Percentiles rank a stretch among this genome's conserved stretches.
Conservation (phyloP, 108 stramenopile species). For the Bacterosira constricta region DNA sequence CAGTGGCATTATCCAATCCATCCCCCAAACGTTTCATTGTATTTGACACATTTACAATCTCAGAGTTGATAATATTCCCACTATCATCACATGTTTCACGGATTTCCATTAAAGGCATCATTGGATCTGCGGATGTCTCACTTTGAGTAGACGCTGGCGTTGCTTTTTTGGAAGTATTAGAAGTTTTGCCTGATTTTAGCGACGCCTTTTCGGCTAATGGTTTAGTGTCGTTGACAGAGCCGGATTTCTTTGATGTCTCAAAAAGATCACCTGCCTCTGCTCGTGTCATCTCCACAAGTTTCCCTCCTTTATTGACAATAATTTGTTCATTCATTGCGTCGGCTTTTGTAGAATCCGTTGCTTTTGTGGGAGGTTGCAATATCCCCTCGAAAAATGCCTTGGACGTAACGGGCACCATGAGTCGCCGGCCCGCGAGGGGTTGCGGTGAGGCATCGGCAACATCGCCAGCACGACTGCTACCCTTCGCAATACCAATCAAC, state of each 20-base stretch:
- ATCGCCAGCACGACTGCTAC: not conserved
- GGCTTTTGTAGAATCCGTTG: not conserved
- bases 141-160: not conserved
- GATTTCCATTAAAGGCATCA: constrained; percentile 43
- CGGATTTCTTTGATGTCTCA: constrained; percentile 1
- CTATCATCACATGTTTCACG: constrained; percentile 37
- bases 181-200: no score
- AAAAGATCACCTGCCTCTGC: constrained; percentile 20
- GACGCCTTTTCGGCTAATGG: no score
- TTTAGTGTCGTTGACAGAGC: not conserved
- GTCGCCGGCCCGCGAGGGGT: constrained; percentile 23
- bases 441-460: not conserved
- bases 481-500: constrained; percentile 9
- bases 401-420: constrained; percentile 43
- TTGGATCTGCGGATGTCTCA: not conserved
- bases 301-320: constrained; percentile 10
- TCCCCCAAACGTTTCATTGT: constrained; percentile 37
- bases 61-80: constrained; percentile 22
- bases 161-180: not conserved
- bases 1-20: constrained; percentile 8
- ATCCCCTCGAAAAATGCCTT: constrained; percentile 49
- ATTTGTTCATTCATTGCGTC: not conserved
- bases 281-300: constrained; percentile 23
- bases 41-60: constrained; percentile 41
- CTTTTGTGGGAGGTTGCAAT: constrained; percentile 15